phyloP scores from a whole-genome alignment of 148 eudicot genomes.

The Rhododendron molle region DNA sequence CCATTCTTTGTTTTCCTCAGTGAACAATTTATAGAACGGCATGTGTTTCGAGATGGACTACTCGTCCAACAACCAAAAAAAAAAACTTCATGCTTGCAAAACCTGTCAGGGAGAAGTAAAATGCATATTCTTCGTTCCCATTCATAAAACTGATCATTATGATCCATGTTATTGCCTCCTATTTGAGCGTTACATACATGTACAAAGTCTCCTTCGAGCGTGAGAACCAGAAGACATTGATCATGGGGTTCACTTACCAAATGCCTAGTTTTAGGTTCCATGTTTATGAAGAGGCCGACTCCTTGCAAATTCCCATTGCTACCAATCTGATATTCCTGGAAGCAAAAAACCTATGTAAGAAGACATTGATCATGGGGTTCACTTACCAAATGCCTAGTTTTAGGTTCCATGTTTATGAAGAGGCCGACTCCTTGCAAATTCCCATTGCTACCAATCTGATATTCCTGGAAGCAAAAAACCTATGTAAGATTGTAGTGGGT shows the following conservation, averaged over 20 bases:
- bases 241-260: slow-evolving; percentile 20
- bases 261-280: slow-evolving; percentile 54
- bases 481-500: neutral
- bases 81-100: no score
- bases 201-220: neutral
- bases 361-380: neutral
- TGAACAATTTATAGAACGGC: neutral
- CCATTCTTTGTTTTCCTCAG: no score
- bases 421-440: no score
- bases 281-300: no score
- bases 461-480: slow-evolving; percentile 37
- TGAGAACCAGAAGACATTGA: neutral
- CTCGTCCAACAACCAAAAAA: no score
- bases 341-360: slow-evolving; percentile 10
- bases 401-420: slow-evolving; percentile 11
- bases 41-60: no score
- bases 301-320: no score
- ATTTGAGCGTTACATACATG: neutral
- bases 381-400: slow-evolving; percentile 58
- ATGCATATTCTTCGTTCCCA: neutral
- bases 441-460: slow-evolving; percentile 41
- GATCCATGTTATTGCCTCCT: neutral
- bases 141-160: neutral
- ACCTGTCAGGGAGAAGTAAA: neutral
- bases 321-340: slow-evolving; percentile 65